Evolutionary conservation across 148 eudicot species (phyloP), one percentile per base, ranked within the genome.

Genomic region (Amaranthus palmeri): DNA sequence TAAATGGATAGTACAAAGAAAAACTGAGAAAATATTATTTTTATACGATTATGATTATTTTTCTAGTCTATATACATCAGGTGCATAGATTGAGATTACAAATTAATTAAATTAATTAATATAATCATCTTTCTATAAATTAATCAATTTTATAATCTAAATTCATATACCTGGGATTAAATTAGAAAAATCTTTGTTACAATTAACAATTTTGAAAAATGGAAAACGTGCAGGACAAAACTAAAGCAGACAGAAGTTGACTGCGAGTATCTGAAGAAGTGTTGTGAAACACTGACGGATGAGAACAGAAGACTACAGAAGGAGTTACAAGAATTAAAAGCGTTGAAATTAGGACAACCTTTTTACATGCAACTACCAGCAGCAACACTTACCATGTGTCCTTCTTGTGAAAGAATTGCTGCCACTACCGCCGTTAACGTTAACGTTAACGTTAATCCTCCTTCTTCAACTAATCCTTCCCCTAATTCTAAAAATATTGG

Each of bases 331-430:
- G 96, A 92, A 55, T 83, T 92, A 4, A 90, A 84, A 69, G 73
- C 89, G 1, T 55, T 84, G 17, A 90, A 86, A 54, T 10, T 79
- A 15, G 54, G 91, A 13, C 87, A 77, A 8, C 92, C 92, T 2
- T 65, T 86, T 10, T 86, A 86, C 78, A 87, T 86, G 90, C 92
- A 86, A 49, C 72, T 87, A 49, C 90, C 93, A 18, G 85, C 92
- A 0, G 88, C 95, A 40, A 86, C 95, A 5, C 87, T 92, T n/a
- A 74, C 89, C 48, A 81, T 89, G 85, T 92, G 97, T 72, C 96
- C 97, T 0, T 89, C 97, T 0, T 92, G 97, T 55, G 96, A 91
- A 67, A 72, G 88, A 66, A 74, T 88, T 52, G 84, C 78, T 5
- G 74, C 81, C 68, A 59, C 57, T 6, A 59, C 57, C 4, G 76